Base-by-base conservation (phyloP, 129 eudicot genomes). In the Ambrosia artemisiifolia region DNA sequence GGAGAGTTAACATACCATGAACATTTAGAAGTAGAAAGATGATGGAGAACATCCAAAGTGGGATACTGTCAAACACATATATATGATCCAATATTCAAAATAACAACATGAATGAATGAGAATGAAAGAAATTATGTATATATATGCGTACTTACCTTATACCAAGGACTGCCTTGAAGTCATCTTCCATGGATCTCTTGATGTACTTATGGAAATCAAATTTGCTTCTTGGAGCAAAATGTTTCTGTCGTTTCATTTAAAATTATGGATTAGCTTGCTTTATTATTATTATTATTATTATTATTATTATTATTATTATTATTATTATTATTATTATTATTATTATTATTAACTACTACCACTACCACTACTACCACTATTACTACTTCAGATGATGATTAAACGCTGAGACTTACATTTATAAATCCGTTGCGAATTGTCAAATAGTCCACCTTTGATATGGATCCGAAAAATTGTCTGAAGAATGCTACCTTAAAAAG, bases 161-260 rank as follows among this genome's bases (percentile, higher is more conserved):
- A 63, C 96, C 96, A 77, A 87, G 64, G 8, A 87, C 91, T 6
- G 71, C 54, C 75, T 87, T 90, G 81, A 75, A 90, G 81, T 90
- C 96, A 73, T 87, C 94, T 75, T 87, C 88, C 91, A 90, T 87
- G 38, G 91, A 87, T 79, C 91, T 85, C 77, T 87, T 90, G 38
- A 90, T 75, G 82, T 87, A 90, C 65, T 87, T 87, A 56, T 90
- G 94, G 78, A 87, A 87, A 69, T 90, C 84, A 77, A 90, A 90
- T 77, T 90, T 85, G 78, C 72, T 74, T 67, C 76, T 80, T 30
- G 91, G 94, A 28, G 85, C 84, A 75, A 90, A 87, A 79, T 87
- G 90, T 47, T 90, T 92, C 96, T 90, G 75, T 43, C 40, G 13
- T 59, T 30, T 14, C 5, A 56, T 20, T 24, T 2, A 20, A 56